Conservation (phyloP, 768 basidiomycete genomes). For the Neoboletus magnificus region DNA sequence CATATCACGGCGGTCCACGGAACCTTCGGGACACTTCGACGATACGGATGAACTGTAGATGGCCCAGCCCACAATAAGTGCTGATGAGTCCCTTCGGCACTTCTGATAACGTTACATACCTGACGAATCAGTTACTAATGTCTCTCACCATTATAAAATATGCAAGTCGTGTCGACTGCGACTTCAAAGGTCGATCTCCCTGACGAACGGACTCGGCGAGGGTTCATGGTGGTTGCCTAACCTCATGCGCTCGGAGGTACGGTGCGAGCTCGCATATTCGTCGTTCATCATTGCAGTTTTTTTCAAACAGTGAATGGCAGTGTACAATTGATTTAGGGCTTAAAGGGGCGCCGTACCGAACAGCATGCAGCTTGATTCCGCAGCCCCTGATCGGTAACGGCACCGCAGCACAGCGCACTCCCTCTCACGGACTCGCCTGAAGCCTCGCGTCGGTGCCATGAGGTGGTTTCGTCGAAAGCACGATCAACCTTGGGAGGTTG, state of each 20-base stretch:
- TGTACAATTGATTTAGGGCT: conserved; percentile 11
- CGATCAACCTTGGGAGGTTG: conserved; percentile 75
- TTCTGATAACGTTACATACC: conserved; percentile 1
- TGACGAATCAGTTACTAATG: background rate
- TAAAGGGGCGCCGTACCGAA: conserved; percentile 11
- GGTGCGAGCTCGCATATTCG: background rate
- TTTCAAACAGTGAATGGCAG: conserved; percentile 20
- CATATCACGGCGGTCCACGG: conserved; percentile 11
- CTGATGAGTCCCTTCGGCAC: background rate
- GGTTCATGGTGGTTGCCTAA: background rate
- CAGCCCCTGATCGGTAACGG: conserved; percentile 14
- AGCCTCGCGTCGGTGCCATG: conserved; percentile 21
- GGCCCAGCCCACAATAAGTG: background rate
- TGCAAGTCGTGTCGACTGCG: background rate
- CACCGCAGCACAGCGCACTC: conserved; percentile 13
- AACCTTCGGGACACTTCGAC: background rate
- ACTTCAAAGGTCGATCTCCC: background rate
- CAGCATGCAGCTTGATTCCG: conserved; percentile 11
- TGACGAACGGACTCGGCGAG: background rate
- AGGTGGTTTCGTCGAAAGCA: conserved; percentile 48
- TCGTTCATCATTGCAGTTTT: background rate
- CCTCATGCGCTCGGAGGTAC: conserved; percentile 4
- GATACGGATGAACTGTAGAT: background rate
- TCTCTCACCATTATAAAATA: background rate
- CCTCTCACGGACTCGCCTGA: conserved; percentile 16